phyloP scores from a whole-genome alignment of 2,329 filamentous ascomycete genomes.

The Fusarium sp. region DNA sequence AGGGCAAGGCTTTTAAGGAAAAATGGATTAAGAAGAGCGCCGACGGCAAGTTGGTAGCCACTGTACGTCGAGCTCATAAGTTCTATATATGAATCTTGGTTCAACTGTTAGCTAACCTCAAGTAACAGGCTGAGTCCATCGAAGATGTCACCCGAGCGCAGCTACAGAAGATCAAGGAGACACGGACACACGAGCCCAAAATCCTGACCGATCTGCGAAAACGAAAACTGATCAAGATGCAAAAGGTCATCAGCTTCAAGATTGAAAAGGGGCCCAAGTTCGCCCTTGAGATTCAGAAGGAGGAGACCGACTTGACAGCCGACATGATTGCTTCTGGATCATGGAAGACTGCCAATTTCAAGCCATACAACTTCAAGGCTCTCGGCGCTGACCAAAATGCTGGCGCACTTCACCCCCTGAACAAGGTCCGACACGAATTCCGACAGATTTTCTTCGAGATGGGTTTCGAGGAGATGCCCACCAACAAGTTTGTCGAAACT shows the following conservation, averaged over 20 bases:
- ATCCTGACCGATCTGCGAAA: conserved; percentile 85
- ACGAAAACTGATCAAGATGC: conserved; percentile 84
- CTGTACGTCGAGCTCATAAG: conserved; percentile 50
- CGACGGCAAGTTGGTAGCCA: conserved; percentile 63
- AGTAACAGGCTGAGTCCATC: conserved; percentile 71
- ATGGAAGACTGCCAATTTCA: conserved; percentile 94
- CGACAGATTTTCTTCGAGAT: conserved; percentile 99
- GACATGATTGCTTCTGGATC: conserved; percentile 90
- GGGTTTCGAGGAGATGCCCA: conserved; percentile 99
- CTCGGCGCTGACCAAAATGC: conserved; percentile 69
- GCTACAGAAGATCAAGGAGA: conserved; percentile 76
- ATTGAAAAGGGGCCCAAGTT: conserved; percentile 89
- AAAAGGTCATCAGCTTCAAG: conserved; percentile 87
- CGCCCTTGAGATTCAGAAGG: conserved; percentile 85
- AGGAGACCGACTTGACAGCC: conserved; percentile 93
- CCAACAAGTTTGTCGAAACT: conserved; percentile 90
- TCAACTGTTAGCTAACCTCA: conserved; percentile 2
- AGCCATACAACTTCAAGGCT: conserved; percentile 81
- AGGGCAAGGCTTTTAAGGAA: conserved; percentile 90
- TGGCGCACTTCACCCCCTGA: conserved; percentile 75
- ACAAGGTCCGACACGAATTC: conserved; percentile 96
- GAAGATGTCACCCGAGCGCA: conserved; percentile 81
- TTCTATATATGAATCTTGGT: neutral
- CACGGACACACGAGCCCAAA: conserved; percentile 78
- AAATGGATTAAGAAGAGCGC: conserved; percentile 75